Evolutionary conservation across 345 rosid species (phyloP), one percentile per base, ranked within the genome.

Genomic region (Conringia planisiliqua): DNA sequence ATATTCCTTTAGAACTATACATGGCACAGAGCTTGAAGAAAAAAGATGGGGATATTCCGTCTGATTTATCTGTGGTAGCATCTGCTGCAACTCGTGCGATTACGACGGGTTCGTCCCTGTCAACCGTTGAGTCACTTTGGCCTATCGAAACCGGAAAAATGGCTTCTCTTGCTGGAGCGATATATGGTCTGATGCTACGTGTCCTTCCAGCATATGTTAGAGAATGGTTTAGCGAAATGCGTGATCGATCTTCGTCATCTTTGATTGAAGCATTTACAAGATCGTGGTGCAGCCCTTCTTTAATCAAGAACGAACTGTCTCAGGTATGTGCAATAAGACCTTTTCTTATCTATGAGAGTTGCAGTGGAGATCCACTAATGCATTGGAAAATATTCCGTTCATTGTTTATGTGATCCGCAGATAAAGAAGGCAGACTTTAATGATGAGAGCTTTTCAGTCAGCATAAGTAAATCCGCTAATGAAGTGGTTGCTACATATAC

Each of bases 151-250:
- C 89, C 6, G 70, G 65, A 44, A 91, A 84, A 68, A 70, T 91
- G 87, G 90, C 98, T 61, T 70, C 83, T 5, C 90, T 94, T 79
- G 90, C 98, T 72, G 98, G 92, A 64, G 93, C 93, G 27, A 68
- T 91, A 66, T 94, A 84, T 46, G 98, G 97, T 78, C 62, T 94
- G 83, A 86, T 91, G 93, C 87, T 94, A 52, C 79, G 86, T 50
- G 82, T 91, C 81, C 90, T 94, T 75, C 98, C 98, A 69, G 97
- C 98, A 59, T 94, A 88, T 65, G 97, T 94, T 58, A 87, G 98
- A 79, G 86, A 84, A 18, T 94, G 98, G 98, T 94, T 91, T 72
- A 83, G 85, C 48, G 87, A 89, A 62, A 76, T 94, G 42, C 98
- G 97, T 67, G 97, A 91, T 74, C 97, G 96, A 17, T 86, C 93